Evolutionary conservation across 75 land plant genomes (phyloP).

Genomic region (Cupressus sempervirens): DNA sequence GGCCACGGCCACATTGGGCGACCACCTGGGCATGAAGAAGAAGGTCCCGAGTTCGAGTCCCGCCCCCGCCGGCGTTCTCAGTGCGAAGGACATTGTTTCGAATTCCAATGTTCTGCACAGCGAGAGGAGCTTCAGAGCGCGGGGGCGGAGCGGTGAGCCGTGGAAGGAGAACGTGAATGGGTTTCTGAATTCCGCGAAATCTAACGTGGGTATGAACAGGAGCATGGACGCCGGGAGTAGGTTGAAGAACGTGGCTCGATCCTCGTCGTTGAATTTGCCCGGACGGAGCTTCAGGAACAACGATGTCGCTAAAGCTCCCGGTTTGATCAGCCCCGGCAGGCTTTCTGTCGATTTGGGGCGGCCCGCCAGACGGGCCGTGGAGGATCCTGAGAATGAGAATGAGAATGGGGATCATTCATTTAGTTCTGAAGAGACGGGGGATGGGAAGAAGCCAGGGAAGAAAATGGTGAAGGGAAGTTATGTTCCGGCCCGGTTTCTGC

Average conservation of each 20-base stretch:
- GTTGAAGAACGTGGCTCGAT: not conserved
- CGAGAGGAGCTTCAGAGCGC: not conserved
- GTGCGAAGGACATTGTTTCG: not conserved
- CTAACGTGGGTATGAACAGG: not conserved
- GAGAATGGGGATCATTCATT: not conserved
- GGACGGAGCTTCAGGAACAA: not conserved
- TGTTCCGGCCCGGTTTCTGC: constrained; percentile 6
- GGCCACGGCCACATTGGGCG: no score
- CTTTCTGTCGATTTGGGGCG: not conserved
- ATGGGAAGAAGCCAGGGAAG: not conserved
- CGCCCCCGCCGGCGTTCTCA: not conserved
- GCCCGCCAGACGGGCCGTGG: not conserved
- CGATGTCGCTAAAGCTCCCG: not conserved
- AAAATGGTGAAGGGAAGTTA: not conserved
- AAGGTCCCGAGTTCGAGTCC: not conserved
- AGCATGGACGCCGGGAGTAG: not conserved
- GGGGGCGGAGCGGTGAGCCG: not conserved
- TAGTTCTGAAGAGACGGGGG: not conserved
- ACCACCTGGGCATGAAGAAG: not conserved
- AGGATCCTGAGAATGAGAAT: not conserved
- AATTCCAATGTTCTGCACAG: not conserved
- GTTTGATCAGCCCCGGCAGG: not conserved
- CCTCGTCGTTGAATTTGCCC: not conserved
- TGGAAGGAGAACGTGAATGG: constrained; percentile 3
- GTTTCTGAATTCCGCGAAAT: not conserved